Evolutionary conservation across 306 rosid species (phyloP).

Genomic region (Cucurbita maxima): DNA sequence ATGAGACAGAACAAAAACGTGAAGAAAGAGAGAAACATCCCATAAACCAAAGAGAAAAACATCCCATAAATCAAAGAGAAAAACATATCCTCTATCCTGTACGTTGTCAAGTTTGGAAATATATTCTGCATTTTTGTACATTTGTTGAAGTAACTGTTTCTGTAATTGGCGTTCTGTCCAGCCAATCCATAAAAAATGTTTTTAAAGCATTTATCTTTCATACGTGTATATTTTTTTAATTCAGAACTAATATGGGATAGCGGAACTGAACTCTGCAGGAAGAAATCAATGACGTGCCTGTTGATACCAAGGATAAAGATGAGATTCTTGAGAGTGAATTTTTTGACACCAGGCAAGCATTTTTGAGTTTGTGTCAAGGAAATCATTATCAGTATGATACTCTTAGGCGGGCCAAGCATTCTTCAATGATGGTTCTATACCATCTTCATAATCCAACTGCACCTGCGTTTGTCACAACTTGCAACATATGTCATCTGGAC

Average conservation of each 20-base stretch:
- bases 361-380: slow-evolving; percentile 97
- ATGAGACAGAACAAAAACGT: slow-evolving; percentile 64
- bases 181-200: background rate
- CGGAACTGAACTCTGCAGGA: slow-evolving; percentile 28
- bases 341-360: slow-evolving; percentile 98
- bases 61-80: slow-evolving; percentile 78
- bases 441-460: slow-evolving; percentile 99
- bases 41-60: slow-evolving; percentile 62
- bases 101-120: background rate
- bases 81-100: slow-evolving; percentile 63
- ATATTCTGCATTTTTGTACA: background rate
- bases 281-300: slow-evolving; percentile 54
- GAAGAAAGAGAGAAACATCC: slow-evolving; percentile 95
- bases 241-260: background rate
- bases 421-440: slow-evolving; percentile 97
- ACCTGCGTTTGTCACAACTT: slow-evolving; percentile 74
- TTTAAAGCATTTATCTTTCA: background rate
- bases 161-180: background rate
- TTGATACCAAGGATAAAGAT: slow-evolving; percentile 85
- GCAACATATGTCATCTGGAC: slow-evolving; percentile 71
- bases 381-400: slow-evolving; percentile 98
- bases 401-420: slow-evolving; percentile 91
- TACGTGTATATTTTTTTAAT: background rate
- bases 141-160: background rate
- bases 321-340: slow-evolving; percentile 98